Evolutionary conservation across 2,329 filamentous ascomycete species (phyloP), one percentile per base, ranked within the genome.

Genomic region (Sporothrix phasma): DNA sequence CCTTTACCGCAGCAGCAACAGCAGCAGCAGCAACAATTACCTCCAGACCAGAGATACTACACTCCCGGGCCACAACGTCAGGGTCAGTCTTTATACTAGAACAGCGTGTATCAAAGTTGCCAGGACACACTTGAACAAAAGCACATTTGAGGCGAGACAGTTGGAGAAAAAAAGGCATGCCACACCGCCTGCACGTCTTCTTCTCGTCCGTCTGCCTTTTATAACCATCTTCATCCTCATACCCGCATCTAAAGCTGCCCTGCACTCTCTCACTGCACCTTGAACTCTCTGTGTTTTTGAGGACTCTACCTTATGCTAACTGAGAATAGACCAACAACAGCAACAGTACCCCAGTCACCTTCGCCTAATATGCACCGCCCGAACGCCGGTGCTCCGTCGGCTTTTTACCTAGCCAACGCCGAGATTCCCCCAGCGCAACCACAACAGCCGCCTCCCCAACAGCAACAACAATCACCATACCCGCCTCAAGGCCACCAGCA

Each of bases 31-130:
- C 51, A 54, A 19, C 51, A 39, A 19, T 11, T 31, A 11, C 51
- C 31, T 24, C 82, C 85, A 70, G 85, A 89, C 65, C 81, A 84
- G 63, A 64, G 86, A 75, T 91, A 84, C 74, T 91, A 89, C 72
- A 86, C 84, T 41, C 84, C 86, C 62, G 81, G 76, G 61, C 83
- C 82, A 64, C 68, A 67, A 66, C 78, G 69, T 59, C 68, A 67
- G 65, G 65, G 65, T 67, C 56, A 69, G 70, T 66, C 65, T 41
- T 64, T 51, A 64, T 63, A 61, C 37, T 37, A 64, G 61, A 34
- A 43, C 19, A 59, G 22, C 24, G 37, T 58, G 24, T 26, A 31
- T 13, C 13, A 17, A 31, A n/a, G 31, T 54, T n/a, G 22, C 29
- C 51, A 37, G 51, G 51, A 39, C 51, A 39, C 51, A n/a, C n/a